Conservation (phyloP, 345 rosid species). For the Anacardium occidentale region DNA sequence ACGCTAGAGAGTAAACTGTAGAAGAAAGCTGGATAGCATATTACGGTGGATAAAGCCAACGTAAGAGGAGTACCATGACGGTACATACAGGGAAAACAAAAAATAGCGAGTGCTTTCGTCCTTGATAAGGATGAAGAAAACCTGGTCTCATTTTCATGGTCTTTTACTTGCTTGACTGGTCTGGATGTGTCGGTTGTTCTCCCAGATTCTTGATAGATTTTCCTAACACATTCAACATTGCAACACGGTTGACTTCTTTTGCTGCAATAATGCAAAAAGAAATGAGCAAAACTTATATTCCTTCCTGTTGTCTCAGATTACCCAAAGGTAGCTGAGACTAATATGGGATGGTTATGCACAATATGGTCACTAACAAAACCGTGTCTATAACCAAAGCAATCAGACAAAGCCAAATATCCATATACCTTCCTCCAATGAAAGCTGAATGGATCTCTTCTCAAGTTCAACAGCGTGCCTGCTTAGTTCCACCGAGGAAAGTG, state of each 20-base stretch:
- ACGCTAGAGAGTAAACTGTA: background rate
- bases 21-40: background rate
- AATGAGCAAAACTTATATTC: background rate
- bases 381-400: background rate
- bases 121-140: background rate
- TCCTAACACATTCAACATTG: conserved; percentile 60
- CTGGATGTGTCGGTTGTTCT: conserved; percentile 23
- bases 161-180: conserved; percentile 11
- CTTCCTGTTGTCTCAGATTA: conserved; percentile 5
- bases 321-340: background rate
- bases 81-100: background rate
- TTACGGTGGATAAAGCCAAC: background rate
- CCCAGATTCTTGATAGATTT: conserved; percentile 40
- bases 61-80: background rate
- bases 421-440: conserved; percentile 93
- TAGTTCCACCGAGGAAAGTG: conserved; percentile 70
- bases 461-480: conserved; percentile 85
- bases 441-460: conserved; percentile 92
- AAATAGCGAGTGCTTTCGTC: background rate
- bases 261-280: conserved; percentile 44
- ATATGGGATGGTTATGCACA: background rate
- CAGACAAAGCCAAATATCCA: background rate
- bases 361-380: background rate
- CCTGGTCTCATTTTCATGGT: background rate
- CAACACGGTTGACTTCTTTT: conserved; percentile 77